Evolutionary conservation across 257 asterid species (phyloP).

Genomic region (Solanum peruvianum): DNA sequence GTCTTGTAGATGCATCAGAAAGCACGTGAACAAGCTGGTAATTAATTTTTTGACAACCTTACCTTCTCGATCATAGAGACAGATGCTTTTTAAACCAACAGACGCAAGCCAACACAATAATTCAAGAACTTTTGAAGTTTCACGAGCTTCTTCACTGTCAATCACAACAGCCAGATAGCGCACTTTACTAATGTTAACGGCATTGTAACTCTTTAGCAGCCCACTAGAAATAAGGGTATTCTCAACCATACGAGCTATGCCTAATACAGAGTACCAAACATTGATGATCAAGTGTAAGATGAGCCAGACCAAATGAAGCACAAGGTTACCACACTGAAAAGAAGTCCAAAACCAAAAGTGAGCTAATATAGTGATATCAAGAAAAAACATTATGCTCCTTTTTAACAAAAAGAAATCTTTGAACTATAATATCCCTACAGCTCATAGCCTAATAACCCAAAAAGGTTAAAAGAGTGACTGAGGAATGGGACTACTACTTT

Average conservation of each 20-base stretch:
- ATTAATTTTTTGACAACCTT: constrained; percentile 1
- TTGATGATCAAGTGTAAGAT: constrained; percentile 55
- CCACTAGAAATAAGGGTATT: constrained; percentile 67
- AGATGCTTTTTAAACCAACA: constrained; percentile 54
- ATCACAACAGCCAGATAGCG: constrained; percentile 76
- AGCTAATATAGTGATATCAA: neutral
- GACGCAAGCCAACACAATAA: constrained; percentile 60
- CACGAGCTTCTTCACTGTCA: constrained; percentile 78
- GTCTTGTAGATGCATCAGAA: neutral
- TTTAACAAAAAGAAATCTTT: neutral
- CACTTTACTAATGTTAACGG: constrained; percentile 56
- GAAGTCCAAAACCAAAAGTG: constrained; percentile 4
- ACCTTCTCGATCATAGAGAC: constrained; percentile 92
- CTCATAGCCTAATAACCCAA: neutral
- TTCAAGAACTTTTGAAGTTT: constrained; percentile 53
- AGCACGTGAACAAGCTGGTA: neutral
- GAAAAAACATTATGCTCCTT: neutral
- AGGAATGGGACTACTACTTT: neutral
- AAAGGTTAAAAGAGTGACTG: neutral
- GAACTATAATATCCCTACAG: neutral
- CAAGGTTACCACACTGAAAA: constrained; percentile 41
- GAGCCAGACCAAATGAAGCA: constrained; percentile 43
- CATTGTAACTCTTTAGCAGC: constrained; percentile 31
- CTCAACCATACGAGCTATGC: constrained; percentile 39
- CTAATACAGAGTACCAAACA: constrained; percentile 47